These are phyloP conservation scores for Tagetes erecta DNA, from an alignment of 129 eudicot species.

Conservation along the genomic window DNA sequence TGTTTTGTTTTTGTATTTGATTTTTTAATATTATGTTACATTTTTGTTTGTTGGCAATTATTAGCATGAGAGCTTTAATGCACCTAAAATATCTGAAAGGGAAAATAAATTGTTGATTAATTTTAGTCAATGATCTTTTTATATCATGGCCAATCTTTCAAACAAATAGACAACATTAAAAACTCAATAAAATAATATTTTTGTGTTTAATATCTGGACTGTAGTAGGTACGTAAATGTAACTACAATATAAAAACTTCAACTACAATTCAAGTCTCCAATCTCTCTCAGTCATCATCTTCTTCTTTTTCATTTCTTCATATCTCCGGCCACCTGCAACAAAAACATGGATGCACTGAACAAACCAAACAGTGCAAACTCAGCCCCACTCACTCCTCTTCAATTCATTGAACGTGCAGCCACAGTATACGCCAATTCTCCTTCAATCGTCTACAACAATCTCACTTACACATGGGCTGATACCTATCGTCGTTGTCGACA, in stretches of 20 bases:
- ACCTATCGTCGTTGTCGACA: slow-evolving; percentile 50
- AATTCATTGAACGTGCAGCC: slow-evolving; percentile 69
- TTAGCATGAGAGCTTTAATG: too few species aligned
- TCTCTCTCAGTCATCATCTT: not conserved
- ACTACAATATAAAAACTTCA: not conserved
- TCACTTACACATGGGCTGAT: slow-evolving; percentile 57
- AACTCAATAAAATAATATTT: too few species aligned
- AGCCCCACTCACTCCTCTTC: slow-evolving; percentile 58
- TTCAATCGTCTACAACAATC: slow-evolving; percentile 47
- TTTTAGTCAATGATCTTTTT: too few species aligned
- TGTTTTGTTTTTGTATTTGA: too few species aligned
- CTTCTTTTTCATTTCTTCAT: not conserved
- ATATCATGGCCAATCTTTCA: too few species aligned
- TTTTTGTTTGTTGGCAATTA: too few species aligned
- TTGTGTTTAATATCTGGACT: not conserved
- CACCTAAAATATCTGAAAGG: too few species aligned
- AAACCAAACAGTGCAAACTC: slow-evolving; percentile 53
- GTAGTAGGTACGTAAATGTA: not conserved
- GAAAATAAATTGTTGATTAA: too few species aligned
- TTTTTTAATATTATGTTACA: too few species aligned
- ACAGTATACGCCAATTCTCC: slow-evolving; percentile 51
- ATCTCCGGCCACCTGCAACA: not conserved
- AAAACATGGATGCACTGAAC: slow-evolving; percentile 34
- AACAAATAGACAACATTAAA: too few species aligned
- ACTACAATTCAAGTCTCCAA: not conserved